Evolutionary conservation across 495 filamentous ascomycete genomes (phyloP).

Genomic region (Xylaria bambusicola): DNA sequence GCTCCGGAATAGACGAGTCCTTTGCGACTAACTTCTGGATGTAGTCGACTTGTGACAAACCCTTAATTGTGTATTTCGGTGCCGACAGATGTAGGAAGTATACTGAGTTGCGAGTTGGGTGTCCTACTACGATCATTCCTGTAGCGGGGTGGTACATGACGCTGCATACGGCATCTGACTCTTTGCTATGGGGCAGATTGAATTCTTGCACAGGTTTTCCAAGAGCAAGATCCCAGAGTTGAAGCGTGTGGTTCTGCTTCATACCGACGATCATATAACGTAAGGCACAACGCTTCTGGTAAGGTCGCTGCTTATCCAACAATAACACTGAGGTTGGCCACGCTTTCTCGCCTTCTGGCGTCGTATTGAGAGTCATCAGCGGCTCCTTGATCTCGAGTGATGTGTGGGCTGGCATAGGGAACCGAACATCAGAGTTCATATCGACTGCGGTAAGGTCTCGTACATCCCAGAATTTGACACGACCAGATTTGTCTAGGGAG

Average conservation of each 20-base stretch:
- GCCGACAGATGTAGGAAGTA: constrained; percentile 95
- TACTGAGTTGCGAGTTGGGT: constrained; percentile 94
- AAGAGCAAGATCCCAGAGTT: constrained; percentile 97
- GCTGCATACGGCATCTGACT: constrained; percentile 95
- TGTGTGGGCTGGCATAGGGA: constrained; percentile 52
- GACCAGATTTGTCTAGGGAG: constrained; percentile 93
- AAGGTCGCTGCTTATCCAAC: constrained; percentile 91
- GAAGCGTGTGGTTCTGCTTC: constrained; percentile 98
- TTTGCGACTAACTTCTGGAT: constrained; percentile 73
- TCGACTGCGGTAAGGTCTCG: constrained; percentile 66
- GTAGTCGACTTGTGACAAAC: constrained; percentile 83
- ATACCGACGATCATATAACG: constrained; percentile 95
- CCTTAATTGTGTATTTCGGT: constrained; percentile 79
- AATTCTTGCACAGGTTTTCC: constrained; percentile 95
- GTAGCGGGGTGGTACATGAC: constrained; percentile 88
- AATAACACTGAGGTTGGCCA: constrained; percentile 96
- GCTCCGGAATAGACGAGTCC: constrained; percentile 71
- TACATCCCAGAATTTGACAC: constrained; percentile 96
- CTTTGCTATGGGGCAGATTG: constrained; percentile 92
- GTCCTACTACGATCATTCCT: constrained; percentile 90
- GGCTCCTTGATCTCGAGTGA: constrained; percentile 75
- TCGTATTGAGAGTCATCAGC: constrained; percentile 74
- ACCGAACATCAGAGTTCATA: constrained; percentile 53
- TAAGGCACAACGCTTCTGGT: constrained; percentile 79
- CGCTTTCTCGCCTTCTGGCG: constrained; percentile 78